Percentiles rank a stretch among this genome's conserved stretches.
phyloP scores from a whole-genome alignment of 768 basidiomycete genomes.

The Termitomyces bulborhizus region DNA sequence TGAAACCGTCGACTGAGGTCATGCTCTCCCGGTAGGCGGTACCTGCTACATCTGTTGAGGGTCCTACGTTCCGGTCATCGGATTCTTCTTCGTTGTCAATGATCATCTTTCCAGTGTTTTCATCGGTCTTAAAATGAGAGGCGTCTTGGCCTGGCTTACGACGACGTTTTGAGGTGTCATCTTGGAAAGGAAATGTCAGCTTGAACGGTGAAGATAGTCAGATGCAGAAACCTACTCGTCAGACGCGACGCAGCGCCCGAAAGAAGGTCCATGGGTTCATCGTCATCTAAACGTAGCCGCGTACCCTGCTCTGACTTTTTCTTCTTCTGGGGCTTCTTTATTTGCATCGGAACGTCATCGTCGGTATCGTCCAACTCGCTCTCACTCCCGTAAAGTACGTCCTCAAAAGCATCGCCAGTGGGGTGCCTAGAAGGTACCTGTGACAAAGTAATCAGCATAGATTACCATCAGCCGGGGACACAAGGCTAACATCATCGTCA shows the following conservation, averaged over 20 bases:
- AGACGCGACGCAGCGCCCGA: slow-evolving; percentile 69
- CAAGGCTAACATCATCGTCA: slow-evolving; percentile 31
- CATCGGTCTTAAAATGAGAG: slow-evolving; percentile 80
- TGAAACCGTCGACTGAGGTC: slow-evolving; percentile 86
- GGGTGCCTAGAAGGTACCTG: slow-evolving; percentile 45
- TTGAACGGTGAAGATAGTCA: background rate
- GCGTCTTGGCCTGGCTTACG: slow-evolving; percentile 86
- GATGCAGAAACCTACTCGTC: slow-evolving; percentile 47
- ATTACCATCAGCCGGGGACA: background rate
- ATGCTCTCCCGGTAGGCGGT: slow-evolving; percentile 79
- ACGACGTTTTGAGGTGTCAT: slow-evolving; percentile 40
- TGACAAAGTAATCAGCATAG: slow-evolving; percentile 2
- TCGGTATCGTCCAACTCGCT: slow-evolving; percentile 79
- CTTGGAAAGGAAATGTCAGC: slow-evolving; percentile 21
- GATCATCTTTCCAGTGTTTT: slow-evolving; percentile 75
- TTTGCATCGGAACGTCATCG: slow-evolving; percentile 38
- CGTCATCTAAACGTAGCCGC: slow-evolving; percentile 79
- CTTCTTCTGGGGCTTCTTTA: slow-evolving; percentile 23
- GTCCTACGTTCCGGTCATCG: slow-evolving; percentile 30
- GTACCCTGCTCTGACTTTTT: slow-evolving; percentile 35
- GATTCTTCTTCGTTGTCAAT: slow-evolving; percentile 54
- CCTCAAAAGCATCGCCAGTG: slow-evolving; percentile 90
- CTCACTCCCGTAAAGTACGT: slow-evolving; percentile 95
- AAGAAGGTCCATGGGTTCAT: slow-evolving; percentile 93
- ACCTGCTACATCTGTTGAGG: slow-evolving; percentile 53